Evolutionary conservation across 2,329 filamentous ascomycete species (phyloP).

Genomic region (Amauroascus verrucosus): DNA sequence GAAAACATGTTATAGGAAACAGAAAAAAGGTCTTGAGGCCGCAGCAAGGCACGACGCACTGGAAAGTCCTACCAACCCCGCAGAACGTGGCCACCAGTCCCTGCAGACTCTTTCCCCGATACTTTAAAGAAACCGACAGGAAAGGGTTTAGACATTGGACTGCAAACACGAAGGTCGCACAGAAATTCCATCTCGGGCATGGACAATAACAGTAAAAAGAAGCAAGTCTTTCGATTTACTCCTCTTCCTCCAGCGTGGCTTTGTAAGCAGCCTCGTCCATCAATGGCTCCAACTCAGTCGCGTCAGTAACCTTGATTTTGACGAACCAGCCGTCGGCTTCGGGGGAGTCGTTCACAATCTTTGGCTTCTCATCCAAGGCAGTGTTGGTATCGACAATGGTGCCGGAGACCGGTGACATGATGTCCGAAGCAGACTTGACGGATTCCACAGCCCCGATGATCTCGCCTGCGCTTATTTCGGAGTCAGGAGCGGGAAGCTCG

Average conservation of each 20-base stretch:
- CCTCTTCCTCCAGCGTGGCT: conserved; percentile 53
- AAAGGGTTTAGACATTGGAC: too few species aligned
- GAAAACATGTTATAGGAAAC: too few species aligned
- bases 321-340: conserved; percentile 92
- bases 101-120: too few species aligned
- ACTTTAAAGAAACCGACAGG: too few species aligned
- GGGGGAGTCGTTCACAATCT: conserved; percentile 77
- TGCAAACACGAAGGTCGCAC: too few species aligned
- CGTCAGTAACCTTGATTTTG: conserved; percentile 66
- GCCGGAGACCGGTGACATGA: conserved; percentile 77
- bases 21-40: too few species aligned
- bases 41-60: too few species aligned
- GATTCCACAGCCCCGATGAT: conserved; percentile 91
- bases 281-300: conserved; percentile 60
- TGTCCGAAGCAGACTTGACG: conserved; percentile 96
- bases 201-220: too few species aligned
- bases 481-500: conserved; percentile 68
- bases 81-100: too few species aligned
- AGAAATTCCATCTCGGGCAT: too few species aligned
- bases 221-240: conserved; percentile 15
- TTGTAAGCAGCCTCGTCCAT: conserved; percentile 73
- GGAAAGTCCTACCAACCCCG: too few species aligned
- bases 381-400: conserved; percentile 64
- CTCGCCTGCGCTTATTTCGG: conserved; percentile 64
- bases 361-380: conserved; percentile 71